Evolutionary conservation across 345 rosid genomes (phyloP).

Genomic region (Arabidopsis thaliana): DNA sequence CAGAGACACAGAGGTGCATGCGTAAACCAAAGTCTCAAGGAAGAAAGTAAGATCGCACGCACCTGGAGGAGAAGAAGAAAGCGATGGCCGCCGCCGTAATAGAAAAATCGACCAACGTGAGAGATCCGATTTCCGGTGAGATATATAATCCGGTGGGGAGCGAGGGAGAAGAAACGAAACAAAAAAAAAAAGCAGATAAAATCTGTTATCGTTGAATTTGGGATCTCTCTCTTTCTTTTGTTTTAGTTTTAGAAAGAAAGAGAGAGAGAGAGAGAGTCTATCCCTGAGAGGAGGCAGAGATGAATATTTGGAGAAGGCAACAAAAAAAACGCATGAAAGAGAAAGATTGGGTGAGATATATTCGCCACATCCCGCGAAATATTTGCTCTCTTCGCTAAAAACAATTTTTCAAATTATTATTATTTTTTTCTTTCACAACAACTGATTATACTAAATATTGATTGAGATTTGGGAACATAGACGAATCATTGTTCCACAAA

Average conservation of each 20-base stretch:
- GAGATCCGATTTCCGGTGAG: conserved; percentile 29
- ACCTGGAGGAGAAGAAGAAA: conserved; percentile 44
- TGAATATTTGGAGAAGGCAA: background rate
- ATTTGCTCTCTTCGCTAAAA: background rate
- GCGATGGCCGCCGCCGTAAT: conserved; percentile 29
- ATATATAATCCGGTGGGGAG: background rate
- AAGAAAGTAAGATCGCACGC: background rate
- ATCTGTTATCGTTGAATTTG: background rate
- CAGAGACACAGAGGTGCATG: too few relatives aligned
- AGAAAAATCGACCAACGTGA: conserved; percentile 19
- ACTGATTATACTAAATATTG: too few relatives aligned
- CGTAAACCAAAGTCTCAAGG: too few relatives aligned
- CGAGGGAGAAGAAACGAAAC: background rate
- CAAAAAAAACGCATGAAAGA: background rate
- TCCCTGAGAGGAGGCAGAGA: conserved; percentile 7
- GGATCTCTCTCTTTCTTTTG: conserved; percentile 34
- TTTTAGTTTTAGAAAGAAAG: background rate
- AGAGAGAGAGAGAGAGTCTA: conserved; percentile 10
- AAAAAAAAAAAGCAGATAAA: conserved; percentile 1
- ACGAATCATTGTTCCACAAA: background rate
- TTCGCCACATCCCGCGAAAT: conserved; percentile 37
- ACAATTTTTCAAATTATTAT: conserved; percentile 1
- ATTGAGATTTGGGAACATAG: too few relatives aligned
- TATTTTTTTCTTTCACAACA: background rate
- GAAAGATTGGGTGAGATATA: conserved; percentile 17